Evolutionary conservation across 805 yeast genomes (phyloP), one percentile per base, ranked within the genome.

Genomic region (Komagataella ulmi): DNA sequence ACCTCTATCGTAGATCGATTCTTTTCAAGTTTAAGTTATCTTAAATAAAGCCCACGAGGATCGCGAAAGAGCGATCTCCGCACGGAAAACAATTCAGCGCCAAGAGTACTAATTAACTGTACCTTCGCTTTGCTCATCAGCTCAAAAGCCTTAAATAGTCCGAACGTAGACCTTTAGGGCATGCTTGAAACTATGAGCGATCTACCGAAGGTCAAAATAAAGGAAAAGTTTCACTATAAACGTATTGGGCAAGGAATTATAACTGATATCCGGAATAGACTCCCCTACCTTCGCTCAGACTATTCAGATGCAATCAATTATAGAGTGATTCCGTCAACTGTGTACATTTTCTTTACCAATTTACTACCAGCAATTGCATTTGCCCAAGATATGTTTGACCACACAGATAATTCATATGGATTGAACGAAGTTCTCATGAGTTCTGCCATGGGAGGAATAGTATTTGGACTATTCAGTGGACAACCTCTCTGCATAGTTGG

Each of bases 401-500:
- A 88, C 55, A 91, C 99, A 0, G 68, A 85, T 49, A 81, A 85
- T 57, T 75, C 90, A 10, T 91, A 88, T 60, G 99, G 99, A 3
- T 85, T 93, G 3, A 93, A 91, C 61, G 99, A 91, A 61, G 85
- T 91, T 2, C 71, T 91, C 21, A 61, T 93, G 61, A 74, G 93
- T 6, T 80, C 90, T 36, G 96, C 96, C 0, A 65, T 93, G 62
- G 97, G 88, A 0, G 97, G 98, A 0, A 75, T 90, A 4, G 81
- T 87, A 1, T 91, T 93, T 69, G 97, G 98, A 0, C 57, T 86
- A 5, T 71, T 90, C 52, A 74, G 85, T 0, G 98, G 97, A 0
- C 96, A 90, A 59, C 99, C 99, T 0, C 66, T 93, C 24, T 87
- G 96, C 59, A 86, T 91, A 23, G 98, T 93, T 7, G 99, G 99